Percentiles rank a stretch among this genome's conserved stretches.
These are phyloP conservation scores for Aspergillus viridinutans DNA, from an alignment of 2,329 filamentous ascomycete species.

Conservation along the genomic window DNA sequence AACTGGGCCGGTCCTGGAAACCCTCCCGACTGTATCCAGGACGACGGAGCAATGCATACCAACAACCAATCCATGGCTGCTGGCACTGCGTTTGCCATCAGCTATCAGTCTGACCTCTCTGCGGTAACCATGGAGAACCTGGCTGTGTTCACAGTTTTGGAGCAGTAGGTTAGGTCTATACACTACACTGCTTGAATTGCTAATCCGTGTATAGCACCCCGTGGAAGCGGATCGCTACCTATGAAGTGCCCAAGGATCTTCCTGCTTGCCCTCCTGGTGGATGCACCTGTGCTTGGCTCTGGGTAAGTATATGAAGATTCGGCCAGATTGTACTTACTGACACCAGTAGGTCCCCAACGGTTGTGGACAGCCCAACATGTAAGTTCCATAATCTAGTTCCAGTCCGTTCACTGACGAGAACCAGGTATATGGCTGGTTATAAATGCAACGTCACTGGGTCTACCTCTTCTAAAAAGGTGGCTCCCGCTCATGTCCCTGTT, in stretches of 20 bases:
- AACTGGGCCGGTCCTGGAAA: slow-evolving; percentile 41
- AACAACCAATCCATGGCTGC: slow-evolving; percentile 42
- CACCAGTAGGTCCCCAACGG: slow-evolving; percentile 26
- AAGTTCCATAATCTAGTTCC: neutral
- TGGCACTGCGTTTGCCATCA: slow-evolving; percentile 50
- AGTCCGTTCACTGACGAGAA: neutral
- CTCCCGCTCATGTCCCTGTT: slow-evolving; percentile 38
- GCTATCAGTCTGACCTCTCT: slow-evolving; percentile 45
- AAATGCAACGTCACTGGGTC: slow-evolving; percentile 47
- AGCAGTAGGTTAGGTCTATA: slow-evolving; percentile 32
- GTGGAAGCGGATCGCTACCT: slow-evolving; percentile 37
- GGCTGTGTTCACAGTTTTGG: slow-evolving; percentile 48
- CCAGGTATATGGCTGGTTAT: slow-evolving; percentile 47
- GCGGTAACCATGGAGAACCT: slow-evolving; percentile 50
- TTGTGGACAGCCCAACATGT: slow-evolving; percentile 40
- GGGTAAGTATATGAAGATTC: slow-evolving; percentile 18
- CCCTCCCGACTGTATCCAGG: slow-evolving; percentile 34
- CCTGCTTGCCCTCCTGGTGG: slow-evolving; percentile 36
- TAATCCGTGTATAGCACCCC: slow-evolving; percentile 27
- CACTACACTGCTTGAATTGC: neutral
- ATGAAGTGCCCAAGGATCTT: slow-evolving; percentile 33
- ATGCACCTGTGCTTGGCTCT: slow-evolving; percentile 42
- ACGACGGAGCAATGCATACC: slow-evolving; percentile 47
- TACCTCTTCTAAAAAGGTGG: slow-evolving; percentile 40
- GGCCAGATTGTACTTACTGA: neutral